Conservation (phyloP, 106 monocot species). For the Vanilla planifolia region DNA sequence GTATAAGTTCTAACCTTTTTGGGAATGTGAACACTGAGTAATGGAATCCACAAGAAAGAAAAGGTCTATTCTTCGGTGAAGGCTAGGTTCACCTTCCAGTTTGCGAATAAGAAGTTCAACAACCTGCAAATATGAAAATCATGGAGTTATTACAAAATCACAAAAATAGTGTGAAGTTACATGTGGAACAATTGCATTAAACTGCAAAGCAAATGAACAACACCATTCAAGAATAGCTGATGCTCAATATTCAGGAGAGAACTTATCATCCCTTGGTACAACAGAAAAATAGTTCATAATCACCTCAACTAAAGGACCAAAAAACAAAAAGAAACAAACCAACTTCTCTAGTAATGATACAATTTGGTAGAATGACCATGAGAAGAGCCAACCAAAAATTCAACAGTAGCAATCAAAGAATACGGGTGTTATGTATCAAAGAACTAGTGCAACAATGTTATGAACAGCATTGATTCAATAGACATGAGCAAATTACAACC, state of each 20-base stretch:
- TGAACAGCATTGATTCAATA: not conserved
- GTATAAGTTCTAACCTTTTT: constrained; percentile 59
- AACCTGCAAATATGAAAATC: constrained; percentile 39
- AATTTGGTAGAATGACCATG: not conserved
- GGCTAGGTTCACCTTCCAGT: constrained; percentile 75
- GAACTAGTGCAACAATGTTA: not conserved
- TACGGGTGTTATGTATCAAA: too few species aligned
- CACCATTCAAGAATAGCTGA: not conserved
- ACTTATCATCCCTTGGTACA: not conserved
- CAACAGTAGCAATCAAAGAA: not conserved
- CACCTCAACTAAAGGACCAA: not conserved
- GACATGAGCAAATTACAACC: too few species aligned
- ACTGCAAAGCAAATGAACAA: not conserved
- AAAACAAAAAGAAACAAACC: not conserved
- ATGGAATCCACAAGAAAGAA: constrained; percentile 97
- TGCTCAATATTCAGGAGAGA: not conserved
- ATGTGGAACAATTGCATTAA: not conserved
- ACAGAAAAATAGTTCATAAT: not conserved
- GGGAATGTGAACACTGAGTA: constrained; percentile 86
- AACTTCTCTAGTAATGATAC: not conserved
- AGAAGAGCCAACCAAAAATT: constrained; percentile 1
- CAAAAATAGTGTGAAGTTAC: not conserved
- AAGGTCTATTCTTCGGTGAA: constrained; percentile 80
- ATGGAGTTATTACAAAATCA: not conserved
- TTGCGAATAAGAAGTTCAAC: constrained; percentile 83